Conservation (phyloP, 2,329 filamentous ascomycete species). For the Mollisiaceae sp. region DNA sequence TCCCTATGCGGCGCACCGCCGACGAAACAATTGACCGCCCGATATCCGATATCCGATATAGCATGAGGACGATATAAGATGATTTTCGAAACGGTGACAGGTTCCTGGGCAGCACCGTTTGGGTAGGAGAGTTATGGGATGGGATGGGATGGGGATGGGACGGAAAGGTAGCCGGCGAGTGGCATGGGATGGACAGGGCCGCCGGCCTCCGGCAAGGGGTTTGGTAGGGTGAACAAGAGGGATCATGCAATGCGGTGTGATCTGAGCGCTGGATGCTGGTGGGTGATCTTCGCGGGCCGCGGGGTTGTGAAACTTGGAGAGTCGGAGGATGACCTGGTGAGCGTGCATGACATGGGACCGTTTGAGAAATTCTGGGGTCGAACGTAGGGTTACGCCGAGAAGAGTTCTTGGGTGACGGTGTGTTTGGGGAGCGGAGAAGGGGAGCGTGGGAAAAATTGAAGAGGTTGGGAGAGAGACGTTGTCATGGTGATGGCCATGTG, state of each 20-base stretch:
- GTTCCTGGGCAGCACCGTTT: slow-evolving; percentile 4
- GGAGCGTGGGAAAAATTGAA: not conserved
- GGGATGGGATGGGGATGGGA: slow-evolving; percentile 1
- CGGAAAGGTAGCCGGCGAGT: not conserved
- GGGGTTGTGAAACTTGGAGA: slow-evolving; percentile 27
- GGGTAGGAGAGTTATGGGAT: not conserved
- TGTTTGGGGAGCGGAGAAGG: slow-evolving; percentile 11
- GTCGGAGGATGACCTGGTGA: slow-evolving; percentile 1
- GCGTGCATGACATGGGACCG: slow-evolving; percentile 3
- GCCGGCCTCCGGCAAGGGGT: too few relatives aligned
- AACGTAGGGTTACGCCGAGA: not conserved
- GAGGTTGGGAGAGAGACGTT: not conserved
- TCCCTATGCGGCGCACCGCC: not conserved
- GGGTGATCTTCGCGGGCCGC: slow-evolving; percentile 20
- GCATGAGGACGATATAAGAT: slow-evolving; percentile 25
- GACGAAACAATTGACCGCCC: not conserved
- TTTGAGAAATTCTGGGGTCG: slow-evolving; percentile 13
- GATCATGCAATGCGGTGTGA: slow-evolving; percentile 18
- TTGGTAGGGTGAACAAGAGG: too few relatives aligned
- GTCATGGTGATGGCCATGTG: not conserved
- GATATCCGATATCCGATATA: too few relatives aligned
- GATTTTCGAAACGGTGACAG: slow-evolving; percentile 29
- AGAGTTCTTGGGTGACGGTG: slow-evolving; percentile 13
- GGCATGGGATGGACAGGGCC: too few relatives aligned
- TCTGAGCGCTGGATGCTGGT: slow-evolving; percentile 19